Percentiles rank a stretch among this genome's conserved stretches.
These are phyloP conservation scores for Saccharomycopsis babjevae DNA, from an alignment of 805 yeast species.

Conservation along the genomic window DNA sequence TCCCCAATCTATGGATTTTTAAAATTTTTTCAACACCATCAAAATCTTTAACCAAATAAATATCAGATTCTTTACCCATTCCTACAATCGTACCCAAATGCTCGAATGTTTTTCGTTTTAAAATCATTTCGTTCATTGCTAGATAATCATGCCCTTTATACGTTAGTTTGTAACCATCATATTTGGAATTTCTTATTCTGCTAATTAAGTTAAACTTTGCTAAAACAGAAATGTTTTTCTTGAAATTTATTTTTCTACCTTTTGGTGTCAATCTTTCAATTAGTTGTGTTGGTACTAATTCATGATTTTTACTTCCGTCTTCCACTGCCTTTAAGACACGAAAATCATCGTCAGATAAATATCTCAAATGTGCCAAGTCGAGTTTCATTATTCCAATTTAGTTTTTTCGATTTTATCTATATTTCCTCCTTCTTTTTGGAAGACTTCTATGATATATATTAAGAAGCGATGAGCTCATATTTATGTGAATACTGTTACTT, in stretches of 20 bases:
- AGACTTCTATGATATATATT: too few relatives aligned
- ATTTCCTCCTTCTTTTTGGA: background rate
- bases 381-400: constrained; percentile 55
- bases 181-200: constrained; percentile 77
- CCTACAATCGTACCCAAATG: constrained; percentile 85
- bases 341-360: constrained; percentile 84
- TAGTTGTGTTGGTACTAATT: constrained; percentile 82
- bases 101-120: constrained; percentile 60
- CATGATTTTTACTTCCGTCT: constrained; percentile 85
- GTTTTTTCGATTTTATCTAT: background rate
- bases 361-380: constrained; percentile 89
- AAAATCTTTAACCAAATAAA: constrained; percentile 67
- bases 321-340: constrained; percentile 83
- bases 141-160: constrained; percentile 87
- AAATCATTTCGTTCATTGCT: constrained; percentile 68
- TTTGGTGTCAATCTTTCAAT: constrained; percentile 58
- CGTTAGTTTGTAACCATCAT: constrained; percentile 88
- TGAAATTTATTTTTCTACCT: constrained; percentile 52
- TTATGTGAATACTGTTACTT: background rate
- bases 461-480: too few relatives aligned
- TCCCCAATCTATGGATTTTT: constrained; percentile 87
- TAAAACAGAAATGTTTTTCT: constrained; percentile 68
- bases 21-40: constrained; percentile 61
- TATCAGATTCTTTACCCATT: constrained; percentile 96
- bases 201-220: constrained; percentile 79